phyloP scores from a whole-genome alignment of 2,329 filamentous ascomycete species.

The Aureobasidium sp. region DNA sequence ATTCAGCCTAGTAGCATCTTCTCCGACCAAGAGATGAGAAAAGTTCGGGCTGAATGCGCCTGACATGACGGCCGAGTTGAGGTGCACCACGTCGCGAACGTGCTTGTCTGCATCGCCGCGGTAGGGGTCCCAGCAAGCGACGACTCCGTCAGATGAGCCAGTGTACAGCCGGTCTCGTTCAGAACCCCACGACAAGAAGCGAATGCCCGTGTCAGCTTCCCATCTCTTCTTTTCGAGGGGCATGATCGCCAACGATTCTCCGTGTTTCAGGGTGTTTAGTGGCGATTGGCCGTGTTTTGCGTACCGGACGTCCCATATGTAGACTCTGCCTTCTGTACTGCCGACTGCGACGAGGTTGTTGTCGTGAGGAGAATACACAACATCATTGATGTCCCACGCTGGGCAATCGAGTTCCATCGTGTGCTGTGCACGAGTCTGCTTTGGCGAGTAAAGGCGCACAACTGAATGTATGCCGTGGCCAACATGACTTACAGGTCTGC shows the following conservation, averaged over 20 bases:
- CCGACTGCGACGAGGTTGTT: conserved; percentile 47
- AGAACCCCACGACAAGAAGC: conserved; percentile 49
- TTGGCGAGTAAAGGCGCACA: conserved; percentile 44
- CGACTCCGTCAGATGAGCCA: conserved; percentile 51
- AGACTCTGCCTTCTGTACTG: conserved; percentile 51
- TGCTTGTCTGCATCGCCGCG: conserved; percentile 42
- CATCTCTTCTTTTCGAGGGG: conserved; percentile 37
- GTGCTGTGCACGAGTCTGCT: conserved; percentile 20
- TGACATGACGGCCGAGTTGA: conserved; percentile 48
- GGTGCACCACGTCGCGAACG: conserved; percentile 40
- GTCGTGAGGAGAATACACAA: conserved; percentile 39
- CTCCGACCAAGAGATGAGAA: conserved; percentile 48
- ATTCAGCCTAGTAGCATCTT: conserved; percentile 47
- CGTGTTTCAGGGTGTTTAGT: conserved; percentile 44
- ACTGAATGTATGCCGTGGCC: conserved; percentile 38
- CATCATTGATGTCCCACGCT: conserved; percentile 53
- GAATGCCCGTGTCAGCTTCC: conserved; percentile 48
- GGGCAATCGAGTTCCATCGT: conserved; percentile 46
- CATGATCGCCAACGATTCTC: conserved; percentile 40
- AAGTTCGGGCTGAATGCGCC: conserved; percentile 49
- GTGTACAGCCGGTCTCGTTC: conserved; percentile 46
- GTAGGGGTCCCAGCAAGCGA: conserved; percentile 53
- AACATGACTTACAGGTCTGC: conserved; percentile 31
- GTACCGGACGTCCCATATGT: conserved; percentile 50
- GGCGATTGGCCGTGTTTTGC: conserved; percentile 30